Percentiles rank a stretch among this genome's conserved stretches.
phyloP scores from a whole-genome alignment of 2,329 filamentous ascomycete genomes.

The Hirsutella thompsonii region DNA sequence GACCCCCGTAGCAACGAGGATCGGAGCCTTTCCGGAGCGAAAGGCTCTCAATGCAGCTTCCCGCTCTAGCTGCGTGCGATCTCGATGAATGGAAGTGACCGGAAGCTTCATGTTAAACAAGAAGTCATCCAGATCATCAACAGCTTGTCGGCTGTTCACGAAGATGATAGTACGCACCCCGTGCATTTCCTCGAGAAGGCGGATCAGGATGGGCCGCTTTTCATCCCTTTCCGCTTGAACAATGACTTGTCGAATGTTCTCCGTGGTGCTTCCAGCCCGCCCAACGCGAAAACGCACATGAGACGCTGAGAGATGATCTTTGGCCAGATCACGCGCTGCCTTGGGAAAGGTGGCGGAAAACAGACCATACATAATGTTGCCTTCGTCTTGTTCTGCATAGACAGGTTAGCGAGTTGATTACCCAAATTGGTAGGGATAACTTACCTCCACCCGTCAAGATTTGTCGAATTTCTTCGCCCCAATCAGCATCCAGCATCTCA shows the following conservation, averaged over 20 bases:
- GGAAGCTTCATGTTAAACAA: slow-evolving; percentile 71
- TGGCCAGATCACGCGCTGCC: slow-evolving; percentile 61
- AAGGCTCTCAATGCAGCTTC: slow-evolving; percentile 87
- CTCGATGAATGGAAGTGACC: slow-evolving; percentile 75
- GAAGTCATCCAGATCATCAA: slow-evolving; percentile 79
- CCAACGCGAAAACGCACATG: slow-evolving; percentile 77
- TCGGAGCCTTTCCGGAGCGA: slow-evolving; percentile 58
- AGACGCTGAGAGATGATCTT: slow-evolving; percentile 58
- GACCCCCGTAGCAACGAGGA: slow-evolving; percentile 78
- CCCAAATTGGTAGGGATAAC: slow-evolving; percentile 12
- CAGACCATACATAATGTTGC: slow-evolving; percentile 58
- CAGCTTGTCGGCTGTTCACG: slow-evolving; percentile 66
- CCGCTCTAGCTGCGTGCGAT: slow-evolving; percentile 79
- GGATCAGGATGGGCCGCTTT: slow-evolving; percentile 61
- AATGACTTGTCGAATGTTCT: slow-evolving; percentile 71
- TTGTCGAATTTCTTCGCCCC: slow-evolving; percentile 61
- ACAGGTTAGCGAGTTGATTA: not conserved
- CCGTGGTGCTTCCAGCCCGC: slow-evolving; percentile 69
- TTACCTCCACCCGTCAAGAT: slow-evolving; percentile 74
- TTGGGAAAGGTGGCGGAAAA: slow-evolving; percentile 94
- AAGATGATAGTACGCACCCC: slow-evolving; percentile 81
- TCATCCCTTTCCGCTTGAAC: slow-evolving; percentile 48
- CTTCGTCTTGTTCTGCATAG: slow-evolving; percentile 58
- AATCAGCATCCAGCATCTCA: slow-evolving; percentile 73
- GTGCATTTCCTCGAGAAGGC: slow-evolving; percentile 56